phyloP scores from a whole-genome alignment of 495 filamentous ascomycete genomes.

The Saxispiralis lemnorum region DNA sequence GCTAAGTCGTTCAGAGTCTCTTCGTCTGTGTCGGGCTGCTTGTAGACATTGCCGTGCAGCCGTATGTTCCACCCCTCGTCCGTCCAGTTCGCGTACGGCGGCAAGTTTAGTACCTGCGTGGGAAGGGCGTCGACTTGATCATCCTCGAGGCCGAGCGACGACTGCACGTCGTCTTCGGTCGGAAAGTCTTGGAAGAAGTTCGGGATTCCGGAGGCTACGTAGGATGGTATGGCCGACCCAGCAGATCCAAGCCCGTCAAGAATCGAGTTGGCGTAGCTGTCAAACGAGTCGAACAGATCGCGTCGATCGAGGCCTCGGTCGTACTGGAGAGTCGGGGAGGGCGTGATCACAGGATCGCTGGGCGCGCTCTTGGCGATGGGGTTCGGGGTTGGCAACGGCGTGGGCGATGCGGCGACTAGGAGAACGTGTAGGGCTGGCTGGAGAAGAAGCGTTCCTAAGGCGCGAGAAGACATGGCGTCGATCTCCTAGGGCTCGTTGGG shows the following conservation, averaged over 20 bases:
- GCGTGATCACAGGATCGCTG: conserved; percentile 33
- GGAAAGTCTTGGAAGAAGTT: conserved; percentile 53
- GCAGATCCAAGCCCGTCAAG: conserved; percentile 29
- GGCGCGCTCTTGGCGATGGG: conserved; percentile 10
- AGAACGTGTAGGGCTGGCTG: conserved; percentile 2
- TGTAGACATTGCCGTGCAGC: conserved; percentile 65
- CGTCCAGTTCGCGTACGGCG: conserved; percentile 71
- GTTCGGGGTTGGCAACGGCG: conserved; percentile 1
- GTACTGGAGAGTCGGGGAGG: conserved; percentile 26
- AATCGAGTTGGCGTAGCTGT: conserved; percentile 27
- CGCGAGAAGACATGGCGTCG: conserved; percentile 8
- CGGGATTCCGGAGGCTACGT: conserved; percentile 43
- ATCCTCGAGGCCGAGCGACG: conserved; percentile 39
- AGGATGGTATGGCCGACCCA: conserved; percentile 38
- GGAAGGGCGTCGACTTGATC: conserved; percentile 40
- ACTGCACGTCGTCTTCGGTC: conserved; percentile 39
- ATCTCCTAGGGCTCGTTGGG: too few relatives aligned
- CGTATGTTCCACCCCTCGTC: conserved; percentile 54
- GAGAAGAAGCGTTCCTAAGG: conserved; percentile 5
- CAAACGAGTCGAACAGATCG: conserved; percentile 31
- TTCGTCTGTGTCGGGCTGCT: conserved; percentile 47
- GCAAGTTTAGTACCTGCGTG: conserved; percentile 54
- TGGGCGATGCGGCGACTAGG: conserved; percentile 7
- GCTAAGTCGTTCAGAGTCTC: conserved; percentile 46
- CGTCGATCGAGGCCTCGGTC: conserved; percentile 24